Conservation (phyloP, 371 early-diverging fungal genomes). For the Mucor indicus region DNA sequence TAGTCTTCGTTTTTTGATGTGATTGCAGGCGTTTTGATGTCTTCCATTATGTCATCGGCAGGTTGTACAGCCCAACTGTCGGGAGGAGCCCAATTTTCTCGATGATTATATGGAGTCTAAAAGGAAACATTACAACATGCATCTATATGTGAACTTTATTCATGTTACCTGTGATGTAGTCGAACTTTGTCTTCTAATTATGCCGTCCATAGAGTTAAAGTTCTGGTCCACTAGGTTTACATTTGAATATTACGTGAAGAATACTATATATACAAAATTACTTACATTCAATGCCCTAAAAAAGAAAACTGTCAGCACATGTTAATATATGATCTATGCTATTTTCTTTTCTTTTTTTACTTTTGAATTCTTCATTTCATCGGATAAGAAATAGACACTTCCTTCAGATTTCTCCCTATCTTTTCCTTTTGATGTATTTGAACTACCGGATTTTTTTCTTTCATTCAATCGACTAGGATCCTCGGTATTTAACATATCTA, state of each 20-base stretch:
- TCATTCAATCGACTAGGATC: too few species aligned
- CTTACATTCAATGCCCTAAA: conserved; percentile 5
- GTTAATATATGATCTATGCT: not conserved
- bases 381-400: conserved; percentile 6
- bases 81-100: conserved; percentile 62
- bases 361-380: conserved; percentile 3
- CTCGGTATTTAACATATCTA: too few species aligned
- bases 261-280: too few species aligned
- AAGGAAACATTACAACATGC: too few species aligned
- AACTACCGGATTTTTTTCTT: conserved; percentile 16
- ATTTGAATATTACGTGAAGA: too few species aligned
- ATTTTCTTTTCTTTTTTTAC: conserved; percentile 6
- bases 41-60: conserved; percentile 5
- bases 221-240: too few species aligned
- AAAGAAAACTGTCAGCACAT: not conserved
- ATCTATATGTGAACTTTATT: too few species aligned
- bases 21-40: conserved; percentile 11
- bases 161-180: conserved; percentile 7
- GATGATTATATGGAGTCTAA: not conserved
- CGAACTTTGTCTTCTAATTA: conserved; percentile 21
- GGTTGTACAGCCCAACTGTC: conserved; percentile 71
- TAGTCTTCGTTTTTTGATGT: conserved; percentile 33
- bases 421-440: conserved; percentile 14
- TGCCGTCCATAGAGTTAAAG: conserved; percentile 48
- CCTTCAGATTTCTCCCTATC: too few species aligned